Conservation (phyloP, 768 basidiomycete genomes). For the Cantharellus cinnabarinus region DNA sequence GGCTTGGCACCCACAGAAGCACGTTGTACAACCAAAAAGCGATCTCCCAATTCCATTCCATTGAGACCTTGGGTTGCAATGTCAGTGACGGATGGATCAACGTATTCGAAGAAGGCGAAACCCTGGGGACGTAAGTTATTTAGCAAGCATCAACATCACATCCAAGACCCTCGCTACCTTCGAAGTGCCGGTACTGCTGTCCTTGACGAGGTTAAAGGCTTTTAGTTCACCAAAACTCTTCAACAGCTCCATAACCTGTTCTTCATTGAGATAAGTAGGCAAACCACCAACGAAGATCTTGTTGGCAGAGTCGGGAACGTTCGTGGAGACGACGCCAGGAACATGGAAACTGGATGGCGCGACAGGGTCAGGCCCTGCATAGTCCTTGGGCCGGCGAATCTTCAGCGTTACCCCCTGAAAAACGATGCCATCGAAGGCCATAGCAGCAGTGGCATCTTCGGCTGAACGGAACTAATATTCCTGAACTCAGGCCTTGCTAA, state of each 20-base stretch:
- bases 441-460: slow-evolving; percentile 88
- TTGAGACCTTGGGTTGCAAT: slow-evolving; percentile 90
- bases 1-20: slow-evolving; percentile 86
- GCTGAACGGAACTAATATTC: slow-evolving; percentile 73
- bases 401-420: slow-evolving; percentile 91
- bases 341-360: slow-evolving; percentile 50
- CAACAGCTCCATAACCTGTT: slow-evolving; percentile 93
- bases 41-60: slow-evolving; percentile 94
- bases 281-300: slow-evolving; percentile 95
- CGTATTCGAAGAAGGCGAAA: slow-evolving; percentile 98
- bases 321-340: slow-evolving; percentile 88
- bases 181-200: slow-evolving; percentile 70
- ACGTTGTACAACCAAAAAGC: slow-evolving; percentile 86
- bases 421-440: slow-evolving; percentile 95
- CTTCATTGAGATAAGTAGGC: slow-evolving; percentile 89
- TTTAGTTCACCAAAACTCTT: slow-evolving; percentile 96
- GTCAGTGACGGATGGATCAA: slow-evolving; percentile 73
- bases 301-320: slow-evolving; percentile 93
- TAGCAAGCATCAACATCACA: background rate
- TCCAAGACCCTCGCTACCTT: slow-evolving; percentile 34
- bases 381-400: slow-evolving; percentile 95
- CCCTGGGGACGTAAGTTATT: slow-evolving; percentile 32
- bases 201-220: slow-evolving; percentile 94
- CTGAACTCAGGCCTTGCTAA: slow-evolving; percentile 1
- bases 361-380: slow-evolving; percentile 48